phyloP scores from a whole-genome alignment of 176 grass and related monocot genomes.

The Secale cereale region DNA sequence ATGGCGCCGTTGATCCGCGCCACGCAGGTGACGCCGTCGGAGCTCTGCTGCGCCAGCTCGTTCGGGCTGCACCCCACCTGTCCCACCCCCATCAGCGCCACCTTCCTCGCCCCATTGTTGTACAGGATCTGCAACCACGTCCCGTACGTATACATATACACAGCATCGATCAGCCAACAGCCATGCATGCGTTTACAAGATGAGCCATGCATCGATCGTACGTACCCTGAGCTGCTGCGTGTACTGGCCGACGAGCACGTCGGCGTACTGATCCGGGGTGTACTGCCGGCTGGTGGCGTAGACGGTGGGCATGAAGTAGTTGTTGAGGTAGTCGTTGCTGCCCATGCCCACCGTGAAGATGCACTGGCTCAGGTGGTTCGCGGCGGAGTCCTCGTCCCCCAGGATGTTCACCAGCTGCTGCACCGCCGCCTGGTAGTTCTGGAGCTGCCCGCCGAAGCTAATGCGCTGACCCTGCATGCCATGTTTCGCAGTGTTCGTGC shows the following conservation, averaged over 20 bases:
- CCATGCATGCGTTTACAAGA: background rate
- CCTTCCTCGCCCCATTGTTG: conserved; percentile 76
- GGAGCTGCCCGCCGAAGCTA: conserved; percentile 55
- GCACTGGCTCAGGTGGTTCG: conserved; percentile 82
- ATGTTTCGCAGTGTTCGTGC: background rate
- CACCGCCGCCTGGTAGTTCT: conserved; percentile 76
- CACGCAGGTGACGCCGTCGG: conserved; percentile 60
- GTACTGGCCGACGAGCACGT: conserved; percentile 61
- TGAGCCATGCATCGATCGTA: too few species aligned
- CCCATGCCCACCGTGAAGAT: conserved; percentile 89
- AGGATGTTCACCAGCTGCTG: conserved; percentile 63
- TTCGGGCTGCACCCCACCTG: conserved; percentile 85
- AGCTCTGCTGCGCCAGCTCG: conserved; percentile 80
- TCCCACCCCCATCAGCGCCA: conserved; percentile 79
- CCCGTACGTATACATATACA: background rate
- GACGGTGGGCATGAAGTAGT: conserved; percentile 90
- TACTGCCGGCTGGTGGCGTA: conserved; percentile 61
- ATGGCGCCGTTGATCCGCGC: conserved; percentile 65
- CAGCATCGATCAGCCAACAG: background rate
- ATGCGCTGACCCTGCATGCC: conserved; percentile 54
- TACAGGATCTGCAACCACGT: conserved; percentile 44
- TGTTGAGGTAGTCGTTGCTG: conserved; percentile 98
- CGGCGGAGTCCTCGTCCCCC: conserved; percentile 62
- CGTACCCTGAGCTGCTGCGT: conserved; percentile 50
- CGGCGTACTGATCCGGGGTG: conserved; percentile 75